Conservation (phyloP, 495 filamentous ascomycete genomes). For the Penicillium longicatenatum region DNA sequence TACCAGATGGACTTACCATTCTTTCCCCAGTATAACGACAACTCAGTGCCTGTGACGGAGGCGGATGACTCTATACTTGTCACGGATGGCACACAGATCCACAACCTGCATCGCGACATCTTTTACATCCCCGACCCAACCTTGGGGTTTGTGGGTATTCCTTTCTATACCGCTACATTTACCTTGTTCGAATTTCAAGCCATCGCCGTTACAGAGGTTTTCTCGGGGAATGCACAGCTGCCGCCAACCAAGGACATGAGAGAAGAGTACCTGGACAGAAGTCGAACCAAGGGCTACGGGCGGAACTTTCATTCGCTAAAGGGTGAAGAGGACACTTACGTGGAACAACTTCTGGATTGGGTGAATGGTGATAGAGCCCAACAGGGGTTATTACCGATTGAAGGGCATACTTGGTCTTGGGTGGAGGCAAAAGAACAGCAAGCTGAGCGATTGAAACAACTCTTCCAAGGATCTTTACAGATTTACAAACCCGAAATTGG, state of each 20-base stretch:
- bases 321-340: conserved; percentile 55
- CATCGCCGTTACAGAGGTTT: conserved; percentile 57
- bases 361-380: conserved; percentile 44
- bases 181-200: conserved; percentile 68
- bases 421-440: conserved; percentile 33
- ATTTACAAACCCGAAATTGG: conserved; percentile 5
- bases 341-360: conserved; percentile 55
- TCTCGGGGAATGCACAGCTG: conserved; percentile 52
- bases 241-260: conserved; percentile 52
- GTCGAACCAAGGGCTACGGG: conserved; percentile 49
- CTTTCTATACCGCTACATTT: conserved; percentile 63
- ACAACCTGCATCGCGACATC: conserved; percentile 68
- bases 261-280: conserved; percentile 49
- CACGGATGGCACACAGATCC: conserved; percentile 64
- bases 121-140: conserved; percentile 68
- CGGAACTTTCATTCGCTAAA: conserved; percentile 58
- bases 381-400: conserved; percentile 34
- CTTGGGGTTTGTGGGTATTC: conserved; percentile 61
- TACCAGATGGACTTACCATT: conserved; percentile 65
- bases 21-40: conserved; percentile 48
- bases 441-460: conserved; percentile 22
- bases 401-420: conserved; percentile 51
- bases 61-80: conserved; percentile 56
- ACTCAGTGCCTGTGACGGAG: conserved; percentile 24
- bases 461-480: conserved; percentile 17